phyloP scores from a whole-genome alignment of 441 rosid genomes.

The Corymbia citriodora region DNA sequence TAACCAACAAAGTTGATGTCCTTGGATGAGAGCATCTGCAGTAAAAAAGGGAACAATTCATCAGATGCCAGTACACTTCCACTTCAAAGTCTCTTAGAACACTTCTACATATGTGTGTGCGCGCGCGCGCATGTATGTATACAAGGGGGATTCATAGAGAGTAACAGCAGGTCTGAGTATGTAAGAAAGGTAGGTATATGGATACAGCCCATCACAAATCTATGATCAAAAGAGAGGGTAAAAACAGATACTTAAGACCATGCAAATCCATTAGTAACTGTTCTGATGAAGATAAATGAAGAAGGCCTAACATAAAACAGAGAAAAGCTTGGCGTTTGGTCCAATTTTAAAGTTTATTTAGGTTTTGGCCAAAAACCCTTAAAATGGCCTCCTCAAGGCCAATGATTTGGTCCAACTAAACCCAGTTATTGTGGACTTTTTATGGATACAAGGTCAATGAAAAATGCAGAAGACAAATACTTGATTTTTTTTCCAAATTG shows the following conservation, averaged over 20 bases:
- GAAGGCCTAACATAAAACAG: background rate
- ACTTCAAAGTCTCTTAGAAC: background rate
- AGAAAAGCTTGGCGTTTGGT: background rate
- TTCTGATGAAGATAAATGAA: background rate
- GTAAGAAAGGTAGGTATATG: background rate
- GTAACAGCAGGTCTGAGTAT: background rate
- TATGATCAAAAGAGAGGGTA: background rate
- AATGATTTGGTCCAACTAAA: background rate
- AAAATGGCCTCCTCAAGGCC: background rate
- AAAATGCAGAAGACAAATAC: background rate
- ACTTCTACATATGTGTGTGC: background rate
- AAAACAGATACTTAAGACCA: background rate
- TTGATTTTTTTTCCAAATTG: background rate
- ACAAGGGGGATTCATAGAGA: background rate
- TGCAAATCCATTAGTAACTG: background rate
- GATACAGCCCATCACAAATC: background rate
- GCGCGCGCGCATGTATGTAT: background rate
- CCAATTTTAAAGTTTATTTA: background rate
- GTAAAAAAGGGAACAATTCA: background rate
- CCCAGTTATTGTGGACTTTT: background rate
- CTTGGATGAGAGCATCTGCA: constrained; percentile 95
- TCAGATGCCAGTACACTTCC: background rate
- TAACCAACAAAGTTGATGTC: constrained; percentile 94
- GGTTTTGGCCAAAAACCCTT: background rate
- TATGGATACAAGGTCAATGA: background rate